Evolutionary conservation across 768 basidiomycete species (phyloP).

Genomic region (Kwoniella sp.): DNA sequence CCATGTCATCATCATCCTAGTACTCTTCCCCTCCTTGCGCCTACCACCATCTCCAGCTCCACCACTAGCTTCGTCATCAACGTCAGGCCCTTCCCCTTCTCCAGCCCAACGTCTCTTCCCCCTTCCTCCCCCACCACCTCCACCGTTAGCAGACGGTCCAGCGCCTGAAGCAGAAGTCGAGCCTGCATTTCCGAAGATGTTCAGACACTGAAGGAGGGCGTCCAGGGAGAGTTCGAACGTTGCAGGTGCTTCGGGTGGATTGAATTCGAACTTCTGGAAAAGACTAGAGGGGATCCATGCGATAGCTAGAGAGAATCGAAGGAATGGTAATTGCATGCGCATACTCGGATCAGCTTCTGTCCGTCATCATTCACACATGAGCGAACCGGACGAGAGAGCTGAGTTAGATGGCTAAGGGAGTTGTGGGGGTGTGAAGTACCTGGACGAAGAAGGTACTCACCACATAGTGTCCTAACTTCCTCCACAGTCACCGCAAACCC

Average conservation of each 20-base stretch:
- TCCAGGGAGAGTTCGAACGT: slow-evolving; percentile 79
- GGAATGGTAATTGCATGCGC: not conserved
- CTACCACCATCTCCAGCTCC: slow-evolving; percentile 8
- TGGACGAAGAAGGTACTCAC: slow-evolving; percentile 58
- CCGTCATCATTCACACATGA: not conserved
- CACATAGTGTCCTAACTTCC: slow-evolving; percentile 77
- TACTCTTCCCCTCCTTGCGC: slow-evolving; percentile 60
- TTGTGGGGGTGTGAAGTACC: not conserved
- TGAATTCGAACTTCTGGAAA: slow-evolving; percentile 77
- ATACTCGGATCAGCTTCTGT: not conserved
- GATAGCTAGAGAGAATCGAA: slow-evolving; percentile 62
- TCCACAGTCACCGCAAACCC: slow-evolving; percentile 81
- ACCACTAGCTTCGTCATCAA: slow-evolving; percentile 47
- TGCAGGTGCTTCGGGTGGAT: slow-evolving; percentile 44
- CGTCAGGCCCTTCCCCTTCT: slow-evolving; percentile 53
- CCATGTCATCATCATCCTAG: slow-evolving; percentile 84
- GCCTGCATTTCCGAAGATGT: slow-evolving; percentile 83
- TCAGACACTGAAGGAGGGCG: slow-evolving; percentile 83
- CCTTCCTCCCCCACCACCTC: slow-evolving; percentile 48
- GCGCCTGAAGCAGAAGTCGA: slow-evolving; percentile 18
- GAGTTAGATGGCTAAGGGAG: not conserved
- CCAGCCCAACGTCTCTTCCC: slow-evolving; percentile 57
- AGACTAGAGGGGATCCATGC: slow-evolving; percentile 77
- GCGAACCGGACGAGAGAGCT: not conserved
- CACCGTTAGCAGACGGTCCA: not conserved